A percentile compares a stretch with the other conserved stretches of the same genome.
Conservation (phyloP, 495 filamentous ascomycete genomes). For the Apodospora peruviana region DNA sequence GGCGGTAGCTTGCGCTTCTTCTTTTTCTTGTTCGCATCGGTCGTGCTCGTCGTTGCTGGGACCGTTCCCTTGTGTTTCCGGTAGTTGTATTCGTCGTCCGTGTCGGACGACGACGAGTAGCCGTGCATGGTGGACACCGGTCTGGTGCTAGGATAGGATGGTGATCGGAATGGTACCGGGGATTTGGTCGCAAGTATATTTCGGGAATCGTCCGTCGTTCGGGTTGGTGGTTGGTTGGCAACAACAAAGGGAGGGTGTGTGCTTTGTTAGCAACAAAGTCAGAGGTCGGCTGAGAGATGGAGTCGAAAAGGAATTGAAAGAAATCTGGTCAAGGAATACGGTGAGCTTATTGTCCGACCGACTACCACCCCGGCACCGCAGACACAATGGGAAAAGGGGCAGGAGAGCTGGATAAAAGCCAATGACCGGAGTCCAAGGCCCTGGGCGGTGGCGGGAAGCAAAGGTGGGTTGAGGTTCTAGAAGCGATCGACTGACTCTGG, state of each 20-base stretch:
- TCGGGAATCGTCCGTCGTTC: neutral
- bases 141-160: neutral
- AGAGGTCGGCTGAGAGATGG: neutral
- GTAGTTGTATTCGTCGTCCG: conserved; percentile 30
- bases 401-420: conserved; percentile 2
- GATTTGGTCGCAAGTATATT: neutral
- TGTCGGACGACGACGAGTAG: conserved; percentile 30
- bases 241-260: neutral
- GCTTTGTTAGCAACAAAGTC: neutral
- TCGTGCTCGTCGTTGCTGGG: conserved; percentile 12
- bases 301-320: neutral
- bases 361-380: neutral
- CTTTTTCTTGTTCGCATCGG: conserved; percentile 39
- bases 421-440: too few species aligned
- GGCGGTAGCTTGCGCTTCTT: conserved; percentile 59
- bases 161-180: neutral
- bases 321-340: neutral
- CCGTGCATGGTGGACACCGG: conserved; percentile 30
- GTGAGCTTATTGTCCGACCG: neutral
- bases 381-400: conserved; percentile 13
- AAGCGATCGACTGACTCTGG: conserved; percentile 15
- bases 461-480: conserved; percentile 12
- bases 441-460: conserved; percentile 13
- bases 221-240: neutral
- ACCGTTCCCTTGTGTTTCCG: conserved; percentile 23